phyloP scores from a whole-genome alignment of 768 basidiomycete genomes.

The Tylopilus subfusipes region DNA sequence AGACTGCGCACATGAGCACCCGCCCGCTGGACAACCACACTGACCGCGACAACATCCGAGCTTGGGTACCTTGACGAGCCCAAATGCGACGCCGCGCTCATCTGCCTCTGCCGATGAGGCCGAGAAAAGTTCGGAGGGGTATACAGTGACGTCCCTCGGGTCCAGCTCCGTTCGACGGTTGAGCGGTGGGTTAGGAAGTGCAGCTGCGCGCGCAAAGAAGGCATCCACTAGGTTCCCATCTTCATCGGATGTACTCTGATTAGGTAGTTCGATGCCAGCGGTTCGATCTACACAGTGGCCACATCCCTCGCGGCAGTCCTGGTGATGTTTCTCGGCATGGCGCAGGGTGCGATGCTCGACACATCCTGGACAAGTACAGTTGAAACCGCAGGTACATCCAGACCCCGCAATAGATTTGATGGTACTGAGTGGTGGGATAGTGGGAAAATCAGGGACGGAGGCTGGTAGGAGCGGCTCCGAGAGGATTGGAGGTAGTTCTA shows the following conservation, averaged over 20 bases:
- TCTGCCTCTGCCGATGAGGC: slow-evolving; percentile 35
- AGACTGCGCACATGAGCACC: slow-evolving; percentile 53
- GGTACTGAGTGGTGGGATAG: slow-evolving; percentile 58
- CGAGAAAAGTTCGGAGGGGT: slow-evolving; percentile 37
- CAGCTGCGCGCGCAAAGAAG: slow-evolving; percentile 67
- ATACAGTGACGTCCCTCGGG: slow-evolving; percentile 49
- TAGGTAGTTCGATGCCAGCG: slow-evolving; percentile 43
- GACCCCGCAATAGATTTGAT: slow-evolving; percentile 60
- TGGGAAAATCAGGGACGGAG: slow-evolving; percentile 43
- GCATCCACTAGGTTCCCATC: slow-evolving; percentile 46
- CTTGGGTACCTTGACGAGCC: slow-evolving; percentile 56
- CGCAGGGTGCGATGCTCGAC: slow-evolving; percentile 59
- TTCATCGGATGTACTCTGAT: slow-evolving; percentile 5
- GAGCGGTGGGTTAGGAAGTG: slow-evolving; percentile 57
- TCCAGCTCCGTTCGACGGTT: slow-evolving; percentile 42
- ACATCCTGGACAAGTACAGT: slow-evolving; percentile 73
- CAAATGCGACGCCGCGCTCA: slow-evolving; percentile 42
- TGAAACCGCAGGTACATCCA: slow-evolving; percentile 68
- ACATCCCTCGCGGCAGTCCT: slow-evolving; percentile 50
- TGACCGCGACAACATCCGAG: slow-evolving; percentile 63
- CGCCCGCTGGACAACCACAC: slow-evolving; percentile 53
- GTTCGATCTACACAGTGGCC: slow-evolving; percentile 58
- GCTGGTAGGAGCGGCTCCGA: slow-evolving; percentile 19
- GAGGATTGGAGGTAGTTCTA: slow-evolving; percentile 51
- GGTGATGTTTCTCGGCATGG: slow-evolving; percentile 37